Conservation (phyloP, 2,329 filamentous ascomycete species). For the Alternaria brassicae region DNA sequence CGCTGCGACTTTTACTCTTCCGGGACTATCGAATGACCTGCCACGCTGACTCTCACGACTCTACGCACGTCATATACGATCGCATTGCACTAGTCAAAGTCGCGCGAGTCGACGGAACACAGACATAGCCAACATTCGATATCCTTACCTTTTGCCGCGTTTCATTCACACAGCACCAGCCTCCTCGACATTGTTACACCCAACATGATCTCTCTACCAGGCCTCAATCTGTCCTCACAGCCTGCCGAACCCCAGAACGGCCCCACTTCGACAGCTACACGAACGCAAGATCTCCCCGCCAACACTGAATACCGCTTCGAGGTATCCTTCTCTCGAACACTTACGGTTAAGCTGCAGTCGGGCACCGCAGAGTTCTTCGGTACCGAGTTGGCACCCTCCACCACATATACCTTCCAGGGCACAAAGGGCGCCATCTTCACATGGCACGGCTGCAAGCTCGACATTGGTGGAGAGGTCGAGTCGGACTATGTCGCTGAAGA, state of each 20-base stretch:
- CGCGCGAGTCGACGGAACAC: neutral
- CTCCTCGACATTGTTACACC: neutral
- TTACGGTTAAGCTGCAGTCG: slow-evolving; percentile 67
- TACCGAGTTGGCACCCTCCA: slow-evolving; percentile 84
- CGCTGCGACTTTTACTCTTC: neutral
- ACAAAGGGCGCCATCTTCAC: slow-evolving; percentile 89
- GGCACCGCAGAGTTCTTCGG: slow-evolving; percentile 94
- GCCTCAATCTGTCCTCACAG: slow-evolving; percentile 53
- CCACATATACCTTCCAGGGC: slow-evolving; percentile 80
- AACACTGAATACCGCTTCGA: slow-evolving; percentile 57
- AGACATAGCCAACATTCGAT: neutral
- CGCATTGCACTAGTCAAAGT: neutral
- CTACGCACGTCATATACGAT: neutral
- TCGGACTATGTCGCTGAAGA: slow-evolving; percentile 76
- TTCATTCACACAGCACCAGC: neutral
- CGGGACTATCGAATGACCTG: neutral
- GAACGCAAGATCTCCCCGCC: slow-evolving; percentile 53
- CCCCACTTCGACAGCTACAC: slow-evolving; percentile 33
- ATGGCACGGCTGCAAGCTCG: slow-evolving; percentile 87
- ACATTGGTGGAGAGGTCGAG: slow-evolving; percentile 74
- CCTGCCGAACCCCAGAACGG: slow-evolving; percentile 33
- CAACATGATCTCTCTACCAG: slow-evolving; percentile 54
- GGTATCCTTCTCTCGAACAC: slow-evolving; percentile 43
- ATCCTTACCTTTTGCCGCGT: neutral
- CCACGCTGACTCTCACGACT: neutral